Conservation (phyloP, 108 stramenopile genomes). For the Cyclotella baltica region DNA sequence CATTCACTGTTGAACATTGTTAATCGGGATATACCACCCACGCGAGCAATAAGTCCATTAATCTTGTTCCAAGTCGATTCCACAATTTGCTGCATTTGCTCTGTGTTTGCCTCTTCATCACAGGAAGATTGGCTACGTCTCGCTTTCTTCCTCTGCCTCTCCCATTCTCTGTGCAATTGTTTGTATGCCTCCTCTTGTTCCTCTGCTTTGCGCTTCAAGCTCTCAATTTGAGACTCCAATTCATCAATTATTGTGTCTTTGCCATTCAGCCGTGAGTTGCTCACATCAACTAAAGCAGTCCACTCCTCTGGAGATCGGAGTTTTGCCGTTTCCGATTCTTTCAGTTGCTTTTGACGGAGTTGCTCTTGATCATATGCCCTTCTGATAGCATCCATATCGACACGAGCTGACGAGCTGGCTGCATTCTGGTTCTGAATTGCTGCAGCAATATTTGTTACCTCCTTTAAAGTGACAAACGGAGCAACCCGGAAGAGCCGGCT, state of each 20-base stretch:
- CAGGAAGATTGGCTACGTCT: too few species aligned
- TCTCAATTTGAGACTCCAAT: neutral
- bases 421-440: neutral
- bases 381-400: slow-evolving; percentile 6
- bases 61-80: neutral
- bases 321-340: neutral
- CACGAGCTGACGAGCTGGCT: neutral
- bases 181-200: too few species aligned
- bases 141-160: too few species aligned
- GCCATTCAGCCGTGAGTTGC: neutral
- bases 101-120: too few species aligned
- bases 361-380: neutral
- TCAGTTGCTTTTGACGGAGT: neutral
- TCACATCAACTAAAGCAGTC: neutral
- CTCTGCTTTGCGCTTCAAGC: too few species aligned
- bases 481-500: neutral
- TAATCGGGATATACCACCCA: slow-evolving; percentile 25
- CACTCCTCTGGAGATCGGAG: neutral
- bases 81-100: neutral
- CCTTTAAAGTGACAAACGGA: neutral
- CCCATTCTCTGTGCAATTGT: too few species aligned
- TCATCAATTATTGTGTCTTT: neutral
- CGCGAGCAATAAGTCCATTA: neutral
- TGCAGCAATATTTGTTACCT: neutral
- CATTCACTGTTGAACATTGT: slow-evolving; percentile 39